Base-by-base conservation (phyloP, 1,139 yeast genomes). In the Eremothecium coryli region DNA sequence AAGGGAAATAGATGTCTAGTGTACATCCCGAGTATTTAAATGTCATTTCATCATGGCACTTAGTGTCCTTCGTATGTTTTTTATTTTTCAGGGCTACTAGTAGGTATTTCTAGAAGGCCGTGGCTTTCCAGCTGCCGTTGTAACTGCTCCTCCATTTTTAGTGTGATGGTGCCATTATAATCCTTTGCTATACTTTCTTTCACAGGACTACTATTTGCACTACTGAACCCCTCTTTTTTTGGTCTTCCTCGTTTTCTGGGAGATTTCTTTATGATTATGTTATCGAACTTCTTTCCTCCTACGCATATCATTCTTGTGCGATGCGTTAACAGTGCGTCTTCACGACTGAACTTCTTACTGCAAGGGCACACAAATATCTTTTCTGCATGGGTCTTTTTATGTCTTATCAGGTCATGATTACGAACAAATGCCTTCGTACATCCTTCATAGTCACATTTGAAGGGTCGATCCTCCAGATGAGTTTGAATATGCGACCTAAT, bases 401-500 rank as follows among this genome's bases (percentile, higher is more conserved):
- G 99, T 41, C 99, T 71, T 40, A 86, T 74, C 48, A 93, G 66
- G 60, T 93, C 99, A 55, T 93, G 98, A 45, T 93, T 95, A 46
- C 86, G 78, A 44, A 77, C 76, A 54, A 86, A 88, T 2, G 78
- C 67, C 48, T 76, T 82, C 1, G 54, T 49, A 54, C 98, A 90
- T 5, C 68, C 73, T 14, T 66, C 73, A 41, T 65, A 65, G 12
- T 68, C 62, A 54, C 96, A 86, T 38, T 57, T 54, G 60, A 77
- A 80, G 1, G 99, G 99, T 38, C 97, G 66, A 58, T 93, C 98
- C 56, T 93, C 79, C 35, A 93, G 64, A 65, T 93, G 99, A 1
- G 98, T 93, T 56, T 93, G 98, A 38, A 93, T 88, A 56, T 93
- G 99, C 0, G 96, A 85, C 41, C 97, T 69, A n/a, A 85, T 86